These are phyloP conservation scores for Arbutus unedo DNA, from an alignment of 148 eudicot genomes.

Conservation along the genomic window DNA sequence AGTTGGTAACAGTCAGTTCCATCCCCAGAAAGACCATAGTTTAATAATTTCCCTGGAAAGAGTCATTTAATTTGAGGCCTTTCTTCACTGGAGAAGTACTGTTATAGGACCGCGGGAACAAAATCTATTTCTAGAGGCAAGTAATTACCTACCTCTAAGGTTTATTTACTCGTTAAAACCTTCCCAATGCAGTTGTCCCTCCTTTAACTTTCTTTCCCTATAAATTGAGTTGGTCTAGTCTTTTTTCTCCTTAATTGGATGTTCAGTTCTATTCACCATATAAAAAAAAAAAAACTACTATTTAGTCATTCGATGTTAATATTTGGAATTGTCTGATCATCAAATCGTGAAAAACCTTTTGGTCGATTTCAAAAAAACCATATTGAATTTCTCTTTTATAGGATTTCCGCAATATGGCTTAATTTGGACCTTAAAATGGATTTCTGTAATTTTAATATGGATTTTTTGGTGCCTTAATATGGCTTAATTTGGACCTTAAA, in stretches of 20 bases:
- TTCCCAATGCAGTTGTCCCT: not conserved
- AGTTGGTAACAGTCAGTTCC: constrained; percentile 9
- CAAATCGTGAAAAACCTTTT: too few relatives aligned
- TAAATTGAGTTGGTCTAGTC: not conserved
- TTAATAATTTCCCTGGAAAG: not conserved
- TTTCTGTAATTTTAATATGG: too few relatives aligned
- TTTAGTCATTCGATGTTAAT: too few relatives aligned
- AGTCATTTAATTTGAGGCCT: constrained; percentile 5
- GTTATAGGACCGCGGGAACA: not conserved
- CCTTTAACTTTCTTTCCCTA: not conserved
- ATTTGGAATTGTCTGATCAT: too few relatives aligned
- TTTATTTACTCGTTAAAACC: not conserved
- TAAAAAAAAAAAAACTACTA: too few relatives aligned
- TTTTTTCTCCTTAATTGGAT: not conserved
- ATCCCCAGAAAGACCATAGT: constrained; percentile 7
- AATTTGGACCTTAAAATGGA: too few relatives aligned
- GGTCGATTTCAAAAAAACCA: too few relatives aligned
- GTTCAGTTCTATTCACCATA: not conserved
- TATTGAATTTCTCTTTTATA: too few relatives aligned
- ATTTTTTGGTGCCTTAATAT: too few relatives aligned
- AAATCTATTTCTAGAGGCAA: not conserved
- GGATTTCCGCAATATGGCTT: too few relatives aligned
- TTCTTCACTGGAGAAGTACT: constrained; percentile 1
- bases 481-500: too few relatives aligned
- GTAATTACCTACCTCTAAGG: not conserved